phyloP scores from a whole-genome alignment of 257 asterid genomes.

The Solanum bulbocastanum region DNA sequence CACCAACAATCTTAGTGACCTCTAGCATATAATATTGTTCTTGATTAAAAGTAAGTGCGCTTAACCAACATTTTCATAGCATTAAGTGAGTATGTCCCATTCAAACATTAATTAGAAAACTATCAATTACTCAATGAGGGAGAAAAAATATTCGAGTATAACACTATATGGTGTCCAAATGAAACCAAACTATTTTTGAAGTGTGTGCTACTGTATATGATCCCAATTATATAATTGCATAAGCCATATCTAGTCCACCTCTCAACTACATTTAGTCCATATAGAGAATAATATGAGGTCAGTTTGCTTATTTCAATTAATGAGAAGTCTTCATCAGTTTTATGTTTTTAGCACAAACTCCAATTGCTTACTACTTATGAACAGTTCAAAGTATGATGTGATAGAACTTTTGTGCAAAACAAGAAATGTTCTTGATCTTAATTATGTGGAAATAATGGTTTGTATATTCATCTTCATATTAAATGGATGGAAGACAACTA shows the following conservation, averaged over 20 bases:
- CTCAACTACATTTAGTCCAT: not conserved
- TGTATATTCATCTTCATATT: not conserved
- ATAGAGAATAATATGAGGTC: not conserved
- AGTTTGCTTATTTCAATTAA: not conserved
- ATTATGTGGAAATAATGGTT: not conserved
- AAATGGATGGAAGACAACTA: no score
- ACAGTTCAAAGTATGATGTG: not conserved
- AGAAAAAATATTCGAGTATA: not conserved
- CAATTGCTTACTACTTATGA: not conserved
- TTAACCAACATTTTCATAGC: not conserved
- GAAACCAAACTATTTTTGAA: not conserved
- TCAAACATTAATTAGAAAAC: not conserved
- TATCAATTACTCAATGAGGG: not conserved
- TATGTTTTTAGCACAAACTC: not conserved
- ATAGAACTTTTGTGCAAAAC: not conserved
- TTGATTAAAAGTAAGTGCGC: not conserved
- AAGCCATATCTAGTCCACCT: not conserved
- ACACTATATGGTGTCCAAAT: not conserved
- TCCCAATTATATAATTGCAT: not conserved
- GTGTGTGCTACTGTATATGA: not conserved
- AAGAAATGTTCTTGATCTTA: not conserved
- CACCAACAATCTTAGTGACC: not conserved
- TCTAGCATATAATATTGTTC: not conserved
- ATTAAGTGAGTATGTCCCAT: not conserved
- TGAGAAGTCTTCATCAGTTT: slow-evolving; percentile 1